Evolutionary conservation across 1,284 basidiomycete genomes (phyloP).

Genomic region (Blastosporella zonata): DNA sequence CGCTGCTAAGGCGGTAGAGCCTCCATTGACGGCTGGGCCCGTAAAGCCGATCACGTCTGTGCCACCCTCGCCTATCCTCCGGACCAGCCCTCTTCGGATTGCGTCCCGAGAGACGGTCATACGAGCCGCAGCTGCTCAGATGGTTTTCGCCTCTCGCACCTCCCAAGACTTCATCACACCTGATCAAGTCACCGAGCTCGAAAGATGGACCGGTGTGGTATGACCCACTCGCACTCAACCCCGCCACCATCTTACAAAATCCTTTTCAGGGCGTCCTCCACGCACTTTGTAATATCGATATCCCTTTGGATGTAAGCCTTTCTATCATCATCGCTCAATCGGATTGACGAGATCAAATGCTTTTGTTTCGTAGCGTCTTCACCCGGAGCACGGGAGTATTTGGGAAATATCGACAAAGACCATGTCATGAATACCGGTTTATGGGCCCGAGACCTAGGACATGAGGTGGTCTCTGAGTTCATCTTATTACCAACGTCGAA

Average conservation of each 20-base stretch:
- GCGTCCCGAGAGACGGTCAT: slow-evolving; percentile 46
- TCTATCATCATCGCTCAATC: neutral
- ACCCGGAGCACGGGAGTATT: slow-evolving; percentile 42
- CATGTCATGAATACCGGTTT: neutral
- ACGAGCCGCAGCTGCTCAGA: slow-evolving; percentile 74
- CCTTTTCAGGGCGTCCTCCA: slow-evolving; percentile 35
- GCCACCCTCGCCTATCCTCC: slow-evolving; percentile 27
- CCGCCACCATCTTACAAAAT: slow-evolving; percentile 10
- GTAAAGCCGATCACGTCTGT: slow-evolving; percentile 39
- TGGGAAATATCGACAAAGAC: slow-evolving; percentile 32
- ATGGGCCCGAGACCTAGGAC: neutral
- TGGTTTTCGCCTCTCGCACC: slow-evolving; percentile 79
- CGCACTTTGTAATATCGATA: slow-evolving; percentile 33
- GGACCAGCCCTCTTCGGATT: slow-evolving; percentile 24
- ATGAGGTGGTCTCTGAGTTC: neutral
- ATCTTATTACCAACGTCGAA: no score
- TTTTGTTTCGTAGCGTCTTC: slow-evolving; percentile 33
- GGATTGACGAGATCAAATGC: neutral
- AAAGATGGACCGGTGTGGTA: slow-evolving; percentile 67
- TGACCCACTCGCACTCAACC: slow-evolving; percentile 20
- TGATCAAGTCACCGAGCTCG: slow-evolving; percentile 58
- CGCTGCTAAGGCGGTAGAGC: slow-evolving; percentile 21
- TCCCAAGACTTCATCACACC: slow-evolving; percentile 80
- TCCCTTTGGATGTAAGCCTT: slow-evolving; percentile 31
- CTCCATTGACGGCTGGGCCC: slow-evolving; percentile 44